phyloP scores from a whole-genome alignment of 1,284 basidiomycete genomes.

The Ganoderma multipileum region DNA sequence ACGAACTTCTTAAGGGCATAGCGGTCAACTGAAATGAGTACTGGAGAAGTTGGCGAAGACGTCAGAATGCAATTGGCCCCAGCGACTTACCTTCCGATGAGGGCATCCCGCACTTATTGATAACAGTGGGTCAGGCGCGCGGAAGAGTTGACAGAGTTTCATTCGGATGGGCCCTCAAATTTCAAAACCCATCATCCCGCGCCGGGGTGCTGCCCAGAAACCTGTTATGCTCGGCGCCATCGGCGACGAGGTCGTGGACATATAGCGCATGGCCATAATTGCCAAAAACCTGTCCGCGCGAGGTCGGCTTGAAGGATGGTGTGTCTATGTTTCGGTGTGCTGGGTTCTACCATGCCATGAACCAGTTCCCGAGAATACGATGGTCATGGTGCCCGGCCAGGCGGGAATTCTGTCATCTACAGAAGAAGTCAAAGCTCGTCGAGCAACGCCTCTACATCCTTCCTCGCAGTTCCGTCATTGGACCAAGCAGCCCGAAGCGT shows the following conservation, averaged over 20 bases:
- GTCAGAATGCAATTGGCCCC: not conserved
- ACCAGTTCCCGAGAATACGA: not conserved
- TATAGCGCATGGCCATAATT: not conserved
- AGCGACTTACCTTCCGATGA: not conserved
- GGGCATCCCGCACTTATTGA: not conserved
- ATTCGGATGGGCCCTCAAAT: not conserved
- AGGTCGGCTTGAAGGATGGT: not conserved
- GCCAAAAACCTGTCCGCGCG: not conserved
- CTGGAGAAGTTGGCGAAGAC: not conserved
- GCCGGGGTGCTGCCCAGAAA: not conserved
- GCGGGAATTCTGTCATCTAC: not conserved
- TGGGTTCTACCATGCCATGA: not conserved
- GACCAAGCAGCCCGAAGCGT: slow-evolving; percentile 1
- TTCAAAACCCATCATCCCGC: not conserved
- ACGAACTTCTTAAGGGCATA: not conserved
- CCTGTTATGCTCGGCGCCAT: not conserved
- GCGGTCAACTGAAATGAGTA: not conserved
- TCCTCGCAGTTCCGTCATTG: not conserved
- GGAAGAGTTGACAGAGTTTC: not conserved
- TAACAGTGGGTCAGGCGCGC: not conserved
- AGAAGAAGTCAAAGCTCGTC: not conserved
- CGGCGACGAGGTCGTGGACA: not conserved
- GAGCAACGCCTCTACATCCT: not conserved
- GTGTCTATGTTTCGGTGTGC: not conserved
- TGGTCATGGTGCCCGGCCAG: not conserved